A percentile compares a stretch with the other conserved stretches of the same genome.
These are phyloP conservation scores for Phytophthora citrophthora DNA, from an alignment of 352 stramenopile species.

Conservation along the genomic window DNA sequence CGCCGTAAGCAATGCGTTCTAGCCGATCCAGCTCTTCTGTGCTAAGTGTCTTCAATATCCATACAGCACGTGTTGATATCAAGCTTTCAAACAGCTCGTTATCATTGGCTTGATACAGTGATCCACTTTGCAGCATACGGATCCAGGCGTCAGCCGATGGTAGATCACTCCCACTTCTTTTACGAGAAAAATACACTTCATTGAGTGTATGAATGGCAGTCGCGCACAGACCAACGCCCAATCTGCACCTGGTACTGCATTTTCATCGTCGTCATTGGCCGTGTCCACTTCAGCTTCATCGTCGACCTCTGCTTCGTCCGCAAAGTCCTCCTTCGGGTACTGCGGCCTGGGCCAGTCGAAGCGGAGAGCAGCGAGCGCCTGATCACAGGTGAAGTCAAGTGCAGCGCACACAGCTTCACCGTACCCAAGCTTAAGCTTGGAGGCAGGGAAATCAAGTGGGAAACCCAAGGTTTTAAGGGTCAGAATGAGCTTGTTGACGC, in stretches of 20 bases:
- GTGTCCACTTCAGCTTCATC: slow-evolving; percentile 70
- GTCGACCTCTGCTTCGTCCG: slow-evolving; percentile 78
- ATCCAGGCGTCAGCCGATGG: no score
- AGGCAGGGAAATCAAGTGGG: slow-evolving; percentile 80
- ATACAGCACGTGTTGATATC: no score
- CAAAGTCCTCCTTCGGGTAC: slow-evolving; percentile 86
- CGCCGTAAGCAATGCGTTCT: no score
- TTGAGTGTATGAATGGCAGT: no score
- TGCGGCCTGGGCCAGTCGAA: slow-evolving; percentile 72
- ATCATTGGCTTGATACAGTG: no score
- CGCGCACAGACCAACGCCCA: no score
- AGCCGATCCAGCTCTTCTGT: no score
- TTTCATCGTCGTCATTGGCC: slow-evolving; percentile 51
- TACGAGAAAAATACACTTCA: no score
- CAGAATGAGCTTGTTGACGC: slow-evolving; percentile 84
- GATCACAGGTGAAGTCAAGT: slow-evolving; percentile 84
- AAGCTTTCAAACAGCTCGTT: no score
- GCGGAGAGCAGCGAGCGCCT: slow-evolving; percentile 64
- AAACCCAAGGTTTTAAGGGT: slow-evolving; percentile 84
- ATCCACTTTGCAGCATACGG: no score
- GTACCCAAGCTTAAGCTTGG: slow-evolving; percentile 79
- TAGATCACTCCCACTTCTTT: no score
- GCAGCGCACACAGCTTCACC: slow-evolving; percentile 75
- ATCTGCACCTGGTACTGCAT: slow-evolving; percentile 42
- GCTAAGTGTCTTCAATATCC: no score